phyloP scores from a whole-genome alignment of 2,329 filamentous ascomycete species.

The Phialocephala sp. region DNA sequence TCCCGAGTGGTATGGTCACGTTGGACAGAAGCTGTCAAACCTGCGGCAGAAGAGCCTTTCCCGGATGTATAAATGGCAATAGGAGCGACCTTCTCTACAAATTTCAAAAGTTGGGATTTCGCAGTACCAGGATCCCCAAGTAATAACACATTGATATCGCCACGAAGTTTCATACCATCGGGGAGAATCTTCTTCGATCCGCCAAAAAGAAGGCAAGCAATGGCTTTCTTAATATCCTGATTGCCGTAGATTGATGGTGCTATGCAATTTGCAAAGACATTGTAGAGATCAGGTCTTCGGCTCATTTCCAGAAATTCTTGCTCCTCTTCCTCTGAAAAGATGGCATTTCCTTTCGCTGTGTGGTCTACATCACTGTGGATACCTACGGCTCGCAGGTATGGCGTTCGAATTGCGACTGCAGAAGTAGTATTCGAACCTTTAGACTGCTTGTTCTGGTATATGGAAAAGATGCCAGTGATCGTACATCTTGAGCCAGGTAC shows the following conservation, averaged over 20 bases:
- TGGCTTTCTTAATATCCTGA: conserved; percentile 94
- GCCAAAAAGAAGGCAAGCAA: conserved; percentile 89
- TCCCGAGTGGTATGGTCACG: conserved; percentile 90
- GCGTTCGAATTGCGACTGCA: conserved; percentile 93
- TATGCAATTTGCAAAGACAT: conserved; percentile 87
- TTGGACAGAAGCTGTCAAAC: conserved; percentile 96
- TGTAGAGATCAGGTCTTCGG: conserved; percentile 89
- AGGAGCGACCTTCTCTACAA: conserved; percentile 93
- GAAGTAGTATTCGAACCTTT: conserved; percentile 76
- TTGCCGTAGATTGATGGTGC: conserved; percentile 98
- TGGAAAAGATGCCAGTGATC: conserved; percentile 96
- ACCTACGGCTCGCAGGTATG: conserved; percentile 90
- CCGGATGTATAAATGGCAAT: conserved; percentile 99
- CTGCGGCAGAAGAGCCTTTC: conserved; percentile 95
- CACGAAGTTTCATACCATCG: conserved; percentile 96
- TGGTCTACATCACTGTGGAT: conserved; percentile 91
- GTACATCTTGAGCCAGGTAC: conserved; percentile 95
- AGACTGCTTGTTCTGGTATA: conserved; percentile 90
- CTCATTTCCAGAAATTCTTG: conserved; percentile 95
- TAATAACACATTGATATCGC: conserved; percentile 96
- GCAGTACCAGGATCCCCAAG: conserved; percentile 98
- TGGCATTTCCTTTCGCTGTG: conserved; percentile 80
- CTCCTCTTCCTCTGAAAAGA: conserved; percentile 94
- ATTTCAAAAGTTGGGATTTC: conserved; percentile 96
- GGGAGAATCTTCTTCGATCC: conserved; percentile 98